Evolutionary conservation across 345 rosid genomes (phyloP).

Genomic region (Citrus glauca): DNA sequence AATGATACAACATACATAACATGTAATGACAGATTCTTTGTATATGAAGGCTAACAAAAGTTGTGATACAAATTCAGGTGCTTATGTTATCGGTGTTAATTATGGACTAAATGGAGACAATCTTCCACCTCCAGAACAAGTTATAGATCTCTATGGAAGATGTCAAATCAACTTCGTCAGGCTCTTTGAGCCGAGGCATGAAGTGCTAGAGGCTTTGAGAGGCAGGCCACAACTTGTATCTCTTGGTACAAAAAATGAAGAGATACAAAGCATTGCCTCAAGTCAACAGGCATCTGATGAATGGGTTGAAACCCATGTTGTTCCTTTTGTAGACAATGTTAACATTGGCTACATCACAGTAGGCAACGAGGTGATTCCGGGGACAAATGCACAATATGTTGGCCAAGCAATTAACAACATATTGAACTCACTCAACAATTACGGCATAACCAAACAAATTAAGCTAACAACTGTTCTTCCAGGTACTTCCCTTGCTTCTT

Average conservation of each 20-base stretch:
- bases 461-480: constrained; percentile 25
- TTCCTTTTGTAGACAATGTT: background rate
- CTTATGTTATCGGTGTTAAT: background rate
- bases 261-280: constrained; percentile 22
- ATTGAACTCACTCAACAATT: constrained; percentile 5
- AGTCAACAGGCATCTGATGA: constrained; percentile 18
- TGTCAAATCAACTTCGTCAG: constrained; percentile 19
- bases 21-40: background rate
- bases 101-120: constrained; percentile 24
- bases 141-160: constrained; percentile 25
- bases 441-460: constrained; percentile 10
- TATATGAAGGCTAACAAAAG: background rate
- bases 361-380: constrained; percentile 47
- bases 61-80: background rate
- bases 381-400: background rate
- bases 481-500: constrained; percentile 15
- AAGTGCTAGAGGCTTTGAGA: constrained; percentile 30
- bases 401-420: constrained; percentile 31
- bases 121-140: constrained; percentile 34
- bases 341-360: constrained; percentile 21
- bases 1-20: background rate
- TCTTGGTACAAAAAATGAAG: constrained; percentile 31
- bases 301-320: constrained; percentile 27
- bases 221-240: constrained; percentile 19
- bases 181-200: constrained; percentile 31